phyloP scores from a whole-genome alignment of 345 rosid species.

The Viola odorata region DNA sequence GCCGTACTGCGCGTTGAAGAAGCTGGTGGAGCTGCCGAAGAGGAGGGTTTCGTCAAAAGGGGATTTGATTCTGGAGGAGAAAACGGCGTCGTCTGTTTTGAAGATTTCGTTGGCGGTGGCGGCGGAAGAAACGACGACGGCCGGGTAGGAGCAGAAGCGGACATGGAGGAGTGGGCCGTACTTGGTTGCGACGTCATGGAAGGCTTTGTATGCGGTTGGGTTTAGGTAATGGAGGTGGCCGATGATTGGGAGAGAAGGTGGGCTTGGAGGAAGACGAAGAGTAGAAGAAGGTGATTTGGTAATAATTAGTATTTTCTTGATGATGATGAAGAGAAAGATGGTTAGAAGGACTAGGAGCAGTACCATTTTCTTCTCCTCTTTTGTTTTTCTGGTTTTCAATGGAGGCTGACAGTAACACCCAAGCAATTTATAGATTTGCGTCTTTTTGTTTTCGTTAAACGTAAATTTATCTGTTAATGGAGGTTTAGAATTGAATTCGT shows the following conservation, averaged over 20 bases:
- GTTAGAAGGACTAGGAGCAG: not conserved
- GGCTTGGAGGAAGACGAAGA: conserved; percentile 39
- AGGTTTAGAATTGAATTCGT: no score
- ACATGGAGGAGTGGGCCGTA: conserved; percentile 40
- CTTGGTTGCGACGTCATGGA: conserved; percentile 23
- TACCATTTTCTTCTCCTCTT: no score
- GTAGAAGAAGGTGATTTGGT: not conserved
- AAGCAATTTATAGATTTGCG: no score
- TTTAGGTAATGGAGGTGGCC: conserved; percentile 44
- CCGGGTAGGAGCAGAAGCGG: conserved; percentile 17
- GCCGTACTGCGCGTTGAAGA: conserved; percentile 32
- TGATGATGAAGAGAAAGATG: conserved; percentile 1
- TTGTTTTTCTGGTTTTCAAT: no score
- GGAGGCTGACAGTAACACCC: no score
- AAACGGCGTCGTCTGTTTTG: conserved; percentile 21
- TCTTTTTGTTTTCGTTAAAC: no score
- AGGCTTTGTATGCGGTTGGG: conserved; percentile 21
- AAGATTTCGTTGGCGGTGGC: conserved; percentile 27
- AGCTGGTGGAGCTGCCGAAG: conserved; percentile 23
- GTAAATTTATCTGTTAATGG: no score
- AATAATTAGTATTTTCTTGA: conserved; percentile 15
- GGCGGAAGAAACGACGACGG: conserved; percentile 38
- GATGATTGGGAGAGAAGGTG: conserved; percentile 34
- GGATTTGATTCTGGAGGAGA: conserved; percentile 10
- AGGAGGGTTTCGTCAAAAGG: conserved; percentile 18